Evolutionary conservation across 805 yeast species (phyloP), one percentile per base, ranked within the genome.

Genomic region (Candida vaughaniae): DNA sequence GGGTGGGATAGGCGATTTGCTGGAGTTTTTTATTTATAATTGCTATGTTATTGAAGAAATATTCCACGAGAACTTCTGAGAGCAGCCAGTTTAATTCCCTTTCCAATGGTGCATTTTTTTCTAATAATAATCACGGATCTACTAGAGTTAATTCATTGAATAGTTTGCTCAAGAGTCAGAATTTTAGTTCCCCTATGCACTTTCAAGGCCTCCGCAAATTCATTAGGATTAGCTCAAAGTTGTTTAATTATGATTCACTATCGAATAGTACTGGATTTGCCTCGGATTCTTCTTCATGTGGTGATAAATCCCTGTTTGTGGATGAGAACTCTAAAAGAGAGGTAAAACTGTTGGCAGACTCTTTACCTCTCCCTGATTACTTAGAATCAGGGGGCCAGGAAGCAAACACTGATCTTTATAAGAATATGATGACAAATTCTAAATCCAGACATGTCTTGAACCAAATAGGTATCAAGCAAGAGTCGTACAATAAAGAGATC

Each of bases 131-230:
- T 7, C 23, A 7, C 10, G 10, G 10, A 20, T 10, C 23, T 14
- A 22, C 31, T 2, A 31, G 47, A 25, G 38, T 44, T 12, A 43
- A 41, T 31, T 41, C 48, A 10, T 19, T 44, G n/a, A 44, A 38
- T 16, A 44, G 48, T 22, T 23, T 41, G 3, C 33, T 41, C 19
- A 44, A 41, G 16, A 43, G 41, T 20, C 42, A 38, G 23, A 22
- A 41, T 2, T 38, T 33, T 27, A 32, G 36, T 26, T 22, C 22
- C 11, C 16, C 7, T 11, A 17, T 25, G 11, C 10, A 12, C 11
- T 19, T 9, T 5, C n/a, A n/a, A n/a, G 31, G 34, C 10, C 26
- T 36, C 9, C 26, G 22, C 11, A 25, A 20, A 17, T 7, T 37
- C 6, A 29, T 33, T 17, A 31, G 23, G 15, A 23, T 27, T 10